Conservation (phyloP, 768 basidiomycete genomes). For the Candolleomyces efflorescens region DNA sequence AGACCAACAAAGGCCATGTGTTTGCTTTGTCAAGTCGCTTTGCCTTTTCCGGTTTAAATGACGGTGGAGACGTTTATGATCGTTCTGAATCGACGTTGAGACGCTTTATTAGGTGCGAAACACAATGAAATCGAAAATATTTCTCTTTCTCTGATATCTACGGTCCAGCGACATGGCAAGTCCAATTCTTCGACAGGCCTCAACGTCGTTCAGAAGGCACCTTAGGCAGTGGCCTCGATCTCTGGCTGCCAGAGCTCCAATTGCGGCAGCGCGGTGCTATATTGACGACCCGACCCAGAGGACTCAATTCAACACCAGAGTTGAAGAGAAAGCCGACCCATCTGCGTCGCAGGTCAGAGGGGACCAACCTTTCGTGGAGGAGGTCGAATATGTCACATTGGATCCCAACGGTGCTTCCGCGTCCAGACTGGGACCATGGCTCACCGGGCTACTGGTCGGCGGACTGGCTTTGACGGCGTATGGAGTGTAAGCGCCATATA, state of each 20-base stretch:
- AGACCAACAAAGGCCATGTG: background rate
- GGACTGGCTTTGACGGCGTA: conserved; percentile 2
- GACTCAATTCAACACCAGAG: too few species aligned
- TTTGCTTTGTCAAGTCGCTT: background rate
- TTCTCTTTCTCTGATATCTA: background rate
- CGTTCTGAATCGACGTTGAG: too few species aligned
- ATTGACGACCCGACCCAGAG: too few species aligned
- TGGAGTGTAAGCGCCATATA: background rate
- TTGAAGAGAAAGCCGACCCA: too few species aligned
- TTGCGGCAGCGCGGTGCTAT: too few species aligned
- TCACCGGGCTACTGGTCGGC: background rate
- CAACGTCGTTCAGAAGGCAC: too few species aligned
- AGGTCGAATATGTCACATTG: too few species aligned
- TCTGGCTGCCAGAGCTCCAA: too few species aligned
- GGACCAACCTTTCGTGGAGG: too few species aligned
- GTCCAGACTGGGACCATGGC: background rate
- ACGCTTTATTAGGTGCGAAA: too few species aligned
- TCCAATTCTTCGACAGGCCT: background rate
- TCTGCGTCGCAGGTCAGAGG: too few species aligned
- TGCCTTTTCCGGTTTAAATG: background rate
- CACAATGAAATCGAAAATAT: background rate
- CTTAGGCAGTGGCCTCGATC: too few species aligned
- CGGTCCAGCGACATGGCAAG: background rate
- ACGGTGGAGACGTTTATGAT: background rate
- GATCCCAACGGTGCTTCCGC: background rate